These are phyloP conservation scores for Vaccinium darrowii DNA, from an alignment of 148 eudicot genomes.

Conservation along the genomic window DNA sequence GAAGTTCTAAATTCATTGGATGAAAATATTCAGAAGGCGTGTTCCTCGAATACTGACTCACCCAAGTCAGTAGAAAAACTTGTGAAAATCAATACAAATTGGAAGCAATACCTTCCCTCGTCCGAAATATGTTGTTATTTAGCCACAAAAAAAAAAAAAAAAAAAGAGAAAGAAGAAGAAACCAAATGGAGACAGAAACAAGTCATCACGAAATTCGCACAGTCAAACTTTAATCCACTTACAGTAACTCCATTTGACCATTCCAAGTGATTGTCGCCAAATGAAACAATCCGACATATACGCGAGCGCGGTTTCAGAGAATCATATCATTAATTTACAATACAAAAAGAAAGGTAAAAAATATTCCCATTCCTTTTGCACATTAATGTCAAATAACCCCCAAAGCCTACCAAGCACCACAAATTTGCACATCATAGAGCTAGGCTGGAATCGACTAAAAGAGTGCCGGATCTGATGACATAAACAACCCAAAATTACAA, in stretches of 20 bases:
- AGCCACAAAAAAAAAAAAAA: not conserved
- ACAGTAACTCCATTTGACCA: not conserved
- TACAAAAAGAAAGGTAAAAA: not conserved
- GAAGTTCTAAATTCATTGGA: not conserved
- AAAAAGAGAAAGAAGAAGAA: too few relatives aligned
- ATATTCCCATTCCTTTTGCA: not conserved
- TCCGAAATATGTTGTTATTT: too few relatives aligned
- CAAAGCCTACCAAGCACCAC: not conserved
- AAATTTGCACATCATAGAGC: not conserved
- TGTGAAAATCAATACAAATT: not conserved
- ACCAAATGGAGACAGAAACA: not conserved
- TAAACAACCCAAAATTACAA: not conserved
- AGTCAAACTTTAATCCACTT: not conserved
- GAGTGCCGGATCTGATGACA: slow-evolving; percentile 5
- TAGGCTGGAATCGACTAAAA: not conserved
- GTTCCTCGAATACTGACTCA: not conserved
- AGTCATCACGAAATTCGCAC: not conserved
- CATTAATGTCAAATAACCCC: not conserved
- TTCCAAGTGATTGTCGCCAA: not conserved
- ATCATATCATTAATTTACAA: not conserved
- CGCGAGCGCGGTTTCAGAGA: not conserved
- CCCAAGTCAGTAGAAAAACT: not conserved
- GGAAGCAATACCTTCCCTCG: too few relatives aligned
- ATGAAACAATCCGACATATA: not conserved
- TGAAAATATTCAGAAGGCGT: not conserved